These are phyloP conservation scores for Hortiboletus campestris DNA, from an alignment of 768 basidiomycete species.

Conservation along the genomic window DNA sequence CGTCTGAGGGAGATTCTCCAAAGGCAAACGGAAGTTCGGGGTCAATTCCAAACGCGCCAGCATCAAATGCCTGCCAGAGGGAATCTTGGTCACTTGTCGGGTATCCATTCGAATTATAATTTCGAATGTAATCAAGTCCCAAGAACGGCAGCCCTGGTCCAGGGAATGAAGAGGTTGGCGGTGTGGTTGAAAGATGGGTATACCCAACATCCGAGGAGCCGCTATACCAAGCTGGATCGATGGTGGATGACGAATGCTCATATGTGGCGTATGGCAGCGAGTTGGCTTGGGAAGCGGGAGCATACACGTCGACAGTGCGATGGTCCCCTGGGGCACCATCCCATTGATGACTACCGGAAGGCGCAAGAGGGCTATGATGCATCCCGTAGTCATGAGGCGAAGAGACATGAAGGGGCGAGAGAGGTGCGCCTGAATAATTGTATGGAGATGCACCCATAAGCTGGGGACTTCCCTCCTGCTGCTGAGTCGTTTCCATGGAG, in stretches of 20 bases:
- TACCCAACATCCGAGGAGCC: constrained; percentile 39
- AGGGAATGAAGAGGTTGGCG: constrained; percentile 63
- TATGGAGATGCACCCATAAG: constrained; percentile 45
- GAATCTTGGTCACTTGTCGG: constrained; percentile 38
- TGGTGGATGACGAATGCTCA: constrained; percentile 38
- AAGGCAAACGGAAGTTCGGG: constrained; percentile 74
- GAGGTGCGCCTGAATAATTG: constrained; percentile 43
- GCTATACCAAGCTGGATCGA: constrained; percentile 39
- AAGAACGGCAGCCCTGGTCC: constrained; percentile 79
- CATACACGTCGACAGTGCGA: constrained; percentile 43
- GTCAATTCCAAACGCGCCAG: constrained; percentile 70
- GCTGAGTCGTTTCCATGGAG: constrained; percentile 42
- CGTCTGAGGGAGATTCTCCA: constrained; percentile 34
- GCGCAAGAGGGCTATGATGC: constrained; percentile 32
- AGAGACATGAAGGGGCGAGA: constrained; percentile 51
- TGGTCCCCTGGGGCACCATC: constrained; percentile 40
- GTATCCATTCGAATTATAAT: constrained; percentile 55
- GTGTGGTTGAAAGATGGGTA: constrained; percentile 51
- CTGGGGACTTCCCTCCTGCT: constrained; percentile 56
- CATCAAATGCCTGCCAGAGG: constrained; percentile 64
- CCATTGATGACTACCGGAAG: constrained; percentile 40
- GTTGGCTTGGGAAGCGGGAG: constrained; percentile 36
- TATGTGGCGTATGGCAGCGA: constrained; percentile 45
- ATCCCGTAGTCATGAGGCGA: constrained; percentile 56
- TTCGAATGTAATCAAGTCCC: constrained; percentile 81